These are phyloP conservation scores for Auriculariales sp. DNA, from an alignment of 768 basidiomycete genomes.

Conservation along the genomic window DNA sequence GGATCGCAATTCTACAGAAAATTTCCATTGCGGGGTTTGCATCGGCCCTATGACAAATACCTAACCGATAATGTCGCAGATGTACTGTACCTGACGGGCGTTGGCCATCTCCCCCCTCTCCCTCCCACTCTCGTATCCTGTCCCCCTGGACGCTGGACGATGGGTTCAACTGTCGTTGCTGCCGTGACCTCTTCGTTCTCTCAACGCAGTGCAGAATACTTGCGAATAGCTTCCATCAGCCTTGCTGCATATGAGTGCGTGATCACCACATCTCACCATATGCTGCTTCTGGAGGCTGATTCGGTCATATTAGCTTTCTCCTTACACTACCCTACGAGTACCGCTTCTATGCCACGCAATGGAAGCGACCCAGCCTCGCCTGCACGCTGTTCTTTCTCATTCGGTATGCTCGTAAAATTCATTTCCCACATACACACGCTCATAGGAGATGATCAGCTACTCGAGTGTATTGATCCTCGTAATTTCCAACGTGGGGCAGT, in stretches of 20 bases:
- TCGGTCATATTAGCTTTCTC: conserved; percentile 13
- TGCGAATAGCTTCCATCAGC: conserved; percentile 21
- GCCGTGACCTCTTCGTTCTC: too few relatives aligned
- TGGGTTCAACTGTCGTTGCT: too few relatives aligned
- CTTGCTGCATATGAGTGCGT: conserved; percentile 26
- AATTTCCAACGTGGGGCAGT: conserved; percentile 45
- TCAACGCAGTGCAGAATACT: conserved; percentile 11
- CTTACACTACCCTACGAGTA: conserved; percentile 19
- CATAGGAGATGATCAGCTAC: conserved; percentile 19
- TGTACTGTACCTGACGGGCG: too few relatives aligned
- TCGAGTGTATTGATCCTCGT: conserved; percentile 32
- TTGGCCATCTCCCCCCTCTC: too few relatives aligned
- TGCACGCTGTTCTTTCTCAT: conserved; percentile 25
- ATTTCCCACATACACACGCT: neutral
- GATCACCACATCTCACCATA: neutral
- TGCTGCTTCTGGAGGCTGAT: neutral
- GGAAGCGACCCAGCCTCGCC: conserved; percentile 9
- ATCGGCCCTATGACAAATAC: too few relatives aligned
- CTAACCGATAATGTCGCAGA: too few relatives aligned
- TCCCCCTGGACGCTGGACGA: too few relatives aligned
- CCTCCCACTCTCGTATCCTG: too few relatives aligned
- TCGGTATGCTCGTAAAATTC: conserved; percentile 21
- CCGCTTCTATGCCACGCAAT: conserved; percentile 20
- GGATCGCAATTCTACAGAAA: too few relatives aligned
- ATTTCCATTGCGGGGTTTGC: too few relatives aligned